Evolutionary conservation across 2,329 filamentous ascomycete genomes (phyloP), one percentile per base, ranked within the genome.

Genomic region (Pseudocercospora fijiensis): DNA sequence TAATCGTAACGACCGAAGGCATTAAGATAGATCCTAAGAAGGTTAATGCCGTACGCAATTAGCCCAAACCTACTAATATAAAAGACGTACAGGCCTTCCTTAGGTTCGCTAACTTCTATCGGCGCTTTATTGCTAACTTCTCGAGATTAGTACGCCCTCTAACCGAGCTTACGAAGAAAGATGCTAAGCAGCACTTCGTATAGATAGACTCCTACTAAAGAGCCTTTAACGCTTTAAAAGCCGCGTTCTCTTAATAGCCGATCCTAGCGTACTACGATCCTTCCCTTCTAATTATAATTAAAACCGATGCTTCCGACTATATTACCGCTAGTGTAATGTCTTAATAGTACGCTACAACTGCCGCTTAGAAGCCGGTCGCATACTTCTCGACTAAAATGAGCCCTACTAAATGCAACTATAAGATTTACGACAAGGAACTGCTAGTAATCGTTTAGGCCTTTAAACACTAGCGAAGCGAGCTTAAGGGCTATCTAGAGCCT

Each of bases 1-100:
- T 59, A 47, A 55, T 69, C 4, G 43, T 68, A 10, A 51, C 16
- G 3, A 20, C 7, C 7, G 11, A 51, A 51, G 28, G 57, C 2
- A 37, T 60, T 28, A 28, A 20, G 5, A 60, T 41, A 18, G 43
- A 60, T 22, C 37, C 20, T 10, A 5, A 26, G 6, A 60, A 52
- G 26, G 27, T 60, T 1, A 4, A 45, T 3, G 47, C 43, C 28
- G 30, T 60, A 30, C 13, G 13, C 5, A 18, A 60, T 5, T 60
- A 60, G 57, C 57, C 22, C 1, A 16, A 30, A 1, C 43, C 43
- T n/a, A 22, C 16, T 24, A 60, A 22, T 37, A 10, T 60, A 13
- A 51, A 28, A 11, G 24, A 60, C n/a, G 27, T 60, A 2, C 52
- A 60, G 18, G 26, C 22, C 3, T 60, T 60, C 37, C 47, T 60